Evolutionary conservation across 2,329 filamentous ascomycete genomes (phyloP), one percentile per base, ranked within the genome.

Genomic region (Endocalyx cinctus): DNA sequence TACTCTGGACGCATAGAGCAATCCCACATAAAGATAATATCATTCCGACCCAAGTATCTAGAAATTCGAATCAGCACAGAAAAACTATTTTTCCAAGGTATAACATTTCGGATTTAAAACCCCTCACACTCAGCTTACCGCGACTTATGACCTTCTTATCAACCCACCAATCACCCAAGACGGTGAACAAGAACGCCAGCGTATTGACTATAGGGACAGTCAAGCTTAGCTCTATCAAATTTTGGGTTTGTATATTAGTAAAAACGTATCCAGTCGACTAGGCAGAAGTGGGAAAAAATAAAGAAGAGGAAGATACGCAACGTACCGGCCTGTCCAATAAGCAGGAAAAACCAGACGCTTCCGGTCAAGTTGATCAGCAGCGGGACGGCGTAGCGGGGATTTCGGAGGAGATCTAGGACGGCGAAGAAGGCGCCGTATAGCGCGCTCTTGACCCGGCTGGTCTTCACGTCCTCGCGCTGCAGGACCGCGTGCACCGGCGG

Each of bases 131-230:
- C 15, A 10, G 7, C 74, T 52, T 65, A 88, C 86, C 78, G 69
- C 79, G 74, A 47, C 81, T 85, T 41, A 97, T 94, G 2, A 89
- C 84, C 59, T 96, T 97, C 40, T 79, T 79, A 51, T 96, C 90
- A 1, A 90, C 87, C 70, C 83, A 94, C 88, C 89, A 97, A 50
- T 97, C 90, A 1, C 89, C 90, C 10, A 96, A 54, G 2, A 96
- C 89, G 0, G 90, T 97, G 54, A 96, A 97, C n/a, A 97, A 62
- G 49, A 97, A 97, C 0, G 90, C 90, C 52, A 94, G 66, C 0
- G 88, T 94, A 54, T 97, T 97, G 2, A 90, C 89, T 42, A 97
- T 92, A 2, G 90, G 90, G 1, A 97, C 89, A 3, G 89, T 96
- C 42, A 97, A 68, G 54, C 88, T 95, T 48, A 97, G 57, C 60